Evolutionary conservation across 2,329 filamentous ascomycete species (phyloP).

Genomic region (Furcasterigmium furcatum): DNA sequence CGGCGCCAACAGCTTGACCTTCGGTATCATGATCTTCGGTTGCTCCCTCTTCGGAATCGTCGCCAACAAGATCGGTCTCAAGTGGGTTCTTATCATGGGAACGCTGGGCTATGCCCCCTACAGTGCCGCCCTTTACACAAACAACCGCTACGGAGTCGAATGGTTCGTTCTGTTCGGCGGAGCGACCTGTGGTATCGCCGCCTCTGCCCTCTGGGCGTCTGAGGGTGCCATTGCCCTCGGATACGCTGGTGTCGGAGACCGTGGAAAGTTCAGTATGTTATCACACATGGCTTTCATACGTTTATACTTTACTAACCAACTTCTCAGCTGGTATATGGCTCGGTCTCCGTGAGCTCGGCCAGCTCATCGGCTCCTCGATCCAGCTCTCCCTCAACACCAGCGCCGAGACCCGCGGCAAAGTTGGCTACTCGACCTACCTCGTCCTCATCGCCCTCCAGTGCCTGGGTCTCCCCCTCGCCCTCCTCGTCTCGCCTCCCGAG

Average conservation of each 20-base stretch:
- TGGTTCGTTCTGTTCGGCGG: slow-evolving; percentile 42
- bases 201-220: slow-evolving; percentile 30
- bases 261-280: slow-evolving; percentile 34
- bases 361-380: slow-evolving; percentile 48
- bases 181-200: slow-evolving; percentile 34
- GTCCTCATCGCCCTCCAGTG: slow-evolving; percentile 41
- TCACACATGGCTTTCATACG: background rate
- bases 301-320: background rate
- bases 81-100: slow-evolving; percentile 34
- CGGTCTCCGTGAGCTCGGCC: slow-evolving; percentile 47
- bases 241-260: slow-evolving; percentile 34
- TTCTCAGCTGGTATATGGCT: slow-evolving; percentile 45
- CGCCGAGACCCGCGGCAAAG: slow-evolving; percentile 37
- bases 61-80: slow-evolving; percentile 30
- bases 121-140: slow-evolving; percentile 37
- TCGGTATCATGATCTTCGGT: slow-evolving; percentile 47
- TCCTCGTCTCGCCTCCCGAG: slow-evolving; percentile 40
- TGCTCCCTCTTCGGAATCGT: slow-evolving; percentile 35
- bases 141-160: slow-evolving; percentile 37
- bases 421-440: slow-evolving; percentile 37
- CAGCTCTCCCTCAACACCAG: slow-evolving; percentile 45
- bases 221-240: slow-evolving; percentile 25
- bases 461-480: slow-evolving; percentile 38
- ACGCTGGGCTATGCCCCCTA: slow-evolving; percentile 40
- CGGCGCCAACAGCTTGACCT: slow-evolving; percentile 66